Base-by-base conservation (phyloP, 805 yeast genomes). In the Candida pseudofarinosa region DNA sequence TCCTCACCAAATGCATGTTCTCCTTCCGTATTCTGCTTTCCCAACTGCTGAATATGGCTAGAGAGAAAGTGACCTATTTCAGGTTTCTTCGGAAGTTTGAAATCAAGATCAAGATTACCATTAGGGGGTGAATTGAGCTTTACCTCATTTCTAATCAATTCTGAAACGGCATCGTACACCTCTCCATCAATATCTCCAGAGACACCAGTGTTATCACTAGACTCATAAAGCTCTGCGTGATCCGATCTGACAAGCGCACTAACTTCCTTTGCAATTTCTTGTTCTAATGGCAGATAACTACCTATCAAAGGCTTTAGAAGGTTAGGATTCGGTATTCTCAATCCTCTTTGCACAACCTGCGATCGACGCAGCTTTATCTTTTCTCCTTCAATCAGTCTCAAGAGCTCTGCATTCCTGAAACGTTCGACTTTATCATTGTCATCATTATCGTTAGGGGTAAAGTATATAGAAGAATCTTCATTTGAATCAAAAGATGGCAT, bases 291-390 rank as follows among this genome's bases (percentile, higher is more conserved):
- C 28, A 23, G 28, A 23, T 7, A 6, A 23, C 10, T 10, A 10
- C 28, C 10, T 7, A 10, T 6, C 10, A 23, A 23, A 1, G 19
- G 18, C 18, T 26, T 38, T 4, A 47, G 4, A n/a, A 31, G 26
- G n/a, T 12, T 38, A 1, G 62, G 65, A 37, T 63, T 38, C 1
- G 80, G 80, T 12, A 75, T 62, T 0, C 67, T 63, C 6, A 80
- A 61, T 0, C 67, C 74, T 39, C 59, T 56, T 51, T 74, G 78
- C 1, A 77, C 58, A 1, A 66, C 81, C 44, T 63, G 70, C 0
- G 84, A 74, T 38, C 79, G 52, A 33, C 79, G 56, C 5, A 63
- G 49, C 30, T 55, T 58, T 4, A 63, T 56, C 42, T 53, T 54
- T 41, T 63, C 63, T 17, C 55, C 62, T 7, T 58, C 62, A 3